phyloP scores from a whole-genome alignment of 305 asterid genomes.

The Fraxinus albicans region DNA sequence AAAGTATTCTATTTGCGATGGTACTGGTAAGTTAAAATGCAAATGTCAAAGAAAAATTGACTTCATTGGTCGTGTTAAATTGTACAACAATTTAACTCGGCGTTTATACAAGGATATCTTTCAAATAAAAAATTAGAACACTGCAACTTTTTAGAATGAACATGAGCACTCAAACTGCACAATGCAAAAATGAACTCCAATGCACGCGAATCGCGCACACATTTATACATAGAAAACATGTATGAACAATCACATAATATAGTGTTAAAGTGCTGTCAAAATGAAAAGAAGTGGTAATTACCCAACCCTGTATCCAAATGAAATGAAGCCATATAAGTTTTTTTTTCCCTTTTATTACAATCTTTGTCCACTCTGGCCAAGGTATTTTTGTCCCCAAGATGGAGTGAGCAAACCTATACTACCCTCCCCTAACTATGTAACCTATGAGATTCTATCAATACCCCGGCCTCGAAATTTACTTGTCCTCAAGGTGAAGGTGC shows the following conservation, averaged over 20 bases:
- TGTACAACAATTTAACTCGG: too few species aligned
- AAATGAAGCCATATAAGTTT: too few species aligned
- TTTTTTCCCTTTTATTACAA: neutral
- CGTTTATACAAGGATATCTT: neutral
- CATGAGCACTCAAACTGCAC: neutral
- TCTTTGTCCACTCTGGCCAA: conserved; percentile 1
- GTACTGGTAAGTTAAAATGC: too few species aligned
- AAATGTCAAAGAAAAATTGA: too few species aligned
- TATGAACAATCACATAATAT: neutral
- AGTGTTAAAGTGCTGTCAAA: neutral
- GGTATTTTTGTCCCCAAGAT: neutral
- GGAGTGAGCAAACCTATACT: neutral
- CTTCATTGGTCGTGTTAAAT: neutral
- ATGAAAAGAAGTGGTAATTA: conserved; percentile 1
- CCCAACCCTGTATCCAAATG: neutral
- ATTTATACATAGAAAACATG: neutral
- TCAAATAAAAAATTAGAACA: neutral
- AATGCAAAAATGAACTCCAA: neutral
- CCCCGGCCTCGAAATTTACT: neutral
- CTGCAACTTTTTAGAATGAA: neutral
- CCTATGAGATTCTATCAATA: neutral
- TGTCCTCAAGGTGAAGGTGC: neutral
- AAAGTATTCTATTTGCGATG: too few species aligned
- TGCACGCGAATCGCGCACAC: neutral
- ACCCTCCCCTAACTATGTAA: neutral